These are phyloP conservation scores for Fusarium tupiense DNA, from an alignment of 2,329 filamentous ascomycete genomes.

Conservation along the genomic window DNA sequence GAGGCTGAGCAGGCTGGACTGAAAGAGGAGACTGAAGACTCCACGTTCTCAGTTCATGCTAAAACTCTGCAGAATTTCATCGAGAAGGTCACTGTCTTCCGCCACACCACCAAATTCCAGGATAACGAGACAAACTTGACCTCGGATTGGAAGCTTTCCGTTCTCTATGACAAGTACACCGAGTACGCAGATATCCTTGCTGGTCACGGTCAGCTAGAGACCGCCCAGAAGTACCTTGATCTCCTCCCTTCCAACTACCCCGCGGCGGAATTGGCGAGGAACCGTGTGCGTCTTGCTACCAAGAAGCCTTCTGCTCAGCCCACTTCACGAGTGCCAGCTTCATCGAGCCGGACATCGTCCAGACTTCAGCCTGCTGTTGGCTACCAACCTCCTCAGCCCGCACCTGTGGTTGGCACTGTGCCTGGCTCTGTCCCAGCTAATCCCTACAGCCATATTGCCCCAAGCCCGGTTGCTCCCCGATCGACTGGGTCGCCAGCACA, in stretches of 20 bases:
- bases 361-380: slow-evolving; percentile 54
- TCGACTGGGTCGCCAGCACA: slow-evolving; percentile 42
- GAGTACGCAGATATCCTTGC: slow-evolving; percentile 97
- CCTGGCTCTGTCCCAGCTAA: slow-evolving; percentile 42
- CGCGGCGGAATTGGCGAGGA: slow-evolving; percentile 85
- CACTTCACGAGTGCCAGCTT: slow-evolving; percentile 38
- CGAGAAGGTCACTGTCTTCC: slow-evolving; percentile 98
- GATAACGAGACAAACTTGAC: slow-evolving; percentile 77
- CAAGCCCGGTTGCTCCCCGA: slow-evolving; percentile 34
- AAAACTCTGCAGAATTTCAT: slow-evolving; percentile 91
- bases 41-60: slow-evolving; percentile 91
- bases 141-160: slow-evolving; percentile 87
- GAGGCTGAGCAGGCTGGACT: slow-evolving; percentile 82
- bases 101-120: slow-evolving; percentile 89
- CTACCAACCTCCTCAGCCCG: slow-evolving; percentile 60
- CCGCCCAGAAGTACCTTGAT: slow-evolving; percentile 91
- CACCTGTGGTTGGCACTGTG: slow-evolving; percentile 35
- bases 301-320: slow-evolving; percentile 55
- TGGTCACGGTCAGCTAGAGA: slow-evolving; percentile 83
- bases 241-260: slow-evolving; percentile 86
- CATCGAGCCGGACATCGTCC: slow-evolving; percentile 49
- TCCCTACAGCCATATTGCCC: slow-evolving; percentile 56
- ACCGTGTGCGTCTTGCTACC: slow-evolving; percentile 85
- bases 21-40: slow-evolving; percentile 75
- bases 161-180: slow-evolving; percentile 92